These are phyloP conservation scores for Talaromyces islandicus DNA, from an alignment of 2,329 filamentous ascomycete genomes.

Conservation along the genomic window DNA sequence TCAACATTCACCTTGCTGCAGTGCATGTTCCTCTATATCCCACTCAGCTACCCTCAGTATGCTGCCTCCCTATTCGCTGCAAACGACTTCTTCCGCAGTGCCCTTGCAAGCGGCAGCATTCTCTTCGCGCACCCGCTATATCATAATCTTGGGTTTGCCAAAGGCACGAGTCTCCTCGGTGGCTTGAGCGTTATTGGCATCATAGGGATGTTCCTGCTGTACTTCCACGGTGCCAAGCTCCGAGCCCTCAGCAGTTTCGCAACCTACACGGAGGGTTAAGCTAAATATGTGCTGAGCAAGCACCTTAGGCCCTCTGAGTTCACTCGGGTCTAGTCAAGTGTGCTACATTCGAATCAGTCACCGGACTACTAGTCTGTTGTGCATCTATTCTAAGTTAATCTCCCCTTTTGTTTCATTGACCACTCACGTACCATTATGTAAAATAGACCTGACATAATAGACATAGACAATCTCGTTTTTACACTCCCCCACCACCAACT, in stretches of 20 bases:
- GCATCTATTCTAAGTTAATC: no score
- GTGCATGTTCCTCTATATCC: constrained; percentile 37
- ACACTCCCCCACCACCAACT: no score
- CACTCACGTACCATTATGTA: no score
- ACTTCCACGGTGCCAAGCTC: constrained; percentile 24
- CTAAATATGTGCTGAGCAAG: no score
- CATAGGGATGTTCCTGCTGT: constrained; percentile 28
- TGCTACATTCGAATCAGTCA: no score
- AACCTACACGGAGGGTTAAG: no score
- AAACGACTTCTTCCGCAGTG: constrained; percentile 28
- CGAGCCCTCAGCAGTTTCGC: constrained; percentile 29
- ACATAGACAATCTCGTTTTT: no score
- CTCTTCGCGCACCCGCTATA: constrained; percentile 31
- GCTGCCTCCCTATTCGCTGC: constrained; percentile 29
- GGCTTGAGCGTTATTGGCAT: constrained; percentile 32
- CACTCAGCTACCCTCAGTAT: constrained; percentile 35
- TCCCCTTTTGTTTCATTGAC: no score
- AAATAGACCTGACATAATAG: no score
- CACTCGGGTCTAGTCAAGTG: no score
- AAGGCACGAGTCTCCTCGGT: constrained; percentile 28
- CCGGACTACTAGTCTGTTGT: no score
- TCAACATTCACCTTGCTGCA: constrained; percentile 33
- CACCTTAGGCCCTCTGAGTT: no score
- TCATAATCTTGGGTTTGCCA: constrained; percentile 27
- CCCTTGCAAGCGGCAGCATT: constrained; percentile 24